Evolutionary conservation across 768 basidiomycete genomes (phyloP).

Genomic region (Phylloporus arenicola): DNA sequence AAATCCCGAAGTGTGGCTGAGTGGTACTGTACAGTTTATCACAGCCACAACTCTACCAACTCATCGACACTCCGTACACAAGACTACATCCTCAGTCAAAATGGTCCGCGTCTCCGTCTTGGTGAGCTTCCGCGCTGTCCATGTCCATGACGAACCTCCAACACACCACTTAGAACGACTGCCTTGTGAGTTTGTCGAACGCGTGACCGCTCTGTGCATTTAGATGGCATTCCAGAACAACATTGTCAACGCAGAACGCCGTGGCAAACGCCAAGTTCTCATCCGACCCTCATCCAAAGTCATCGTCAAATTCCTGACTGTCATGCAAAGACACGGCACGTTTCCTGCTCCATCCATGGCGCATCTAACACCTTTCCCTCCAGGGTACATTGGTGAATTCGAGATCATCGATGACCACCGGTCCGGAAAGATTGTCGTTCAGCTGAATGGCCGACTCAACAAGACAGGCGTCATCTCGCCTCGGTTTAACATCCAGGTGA

Average conservation of each 20-base stretch:
- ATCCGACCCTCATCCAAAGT: conserved; percentile 97
- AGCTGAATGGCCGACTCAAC: conserved; percentile 97
- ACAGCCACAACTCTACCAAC: conserved; percentile 18
- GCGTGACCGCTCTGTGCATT: neutral
- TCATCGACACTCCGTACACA: neutral
- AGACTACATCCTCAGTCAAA: conserved; percentile 28
- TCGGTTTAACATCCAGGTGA: conserved; percentile 93
- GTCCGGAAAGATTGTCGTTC: conserved; percentile 95
- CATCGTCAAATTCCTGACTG: conserved; percentile 93
- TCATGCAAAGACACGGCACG: conserved; percentile 99
- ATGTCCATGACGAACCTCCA: neutral
- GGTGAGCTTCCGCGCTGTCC: conserved; percentile 30
- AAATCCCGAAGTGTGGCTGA: conserved; percentile 23
- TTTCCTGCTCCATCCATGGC: neutral
- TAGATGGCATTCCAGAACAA: conserved; percentile 59
- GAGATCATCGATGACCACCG: conserved; percentile 99
- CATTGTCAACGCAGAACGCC: conserved; percentile 99
- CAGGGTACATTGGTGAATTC: conserved; percentile 98
- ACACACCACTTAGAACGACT: conserved; percentile 48
- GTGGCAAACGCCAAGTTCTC: conserved; percentile 98
- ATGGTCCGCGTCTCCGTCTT: conserved; percentile 91
- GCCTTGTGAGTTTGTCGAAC: conserved; percentile 33
- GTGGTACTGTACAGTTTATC: conserved; percentile 21
- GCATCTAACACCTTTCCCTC: neutral
- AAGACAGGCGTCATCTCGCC: conserved; percentile 99